Evolutionary conservation across 1,284 basidiomycete genomes (phyloP), one percentile per base, ranked within the genome.

Genomic region (Puccinia hordei): DNA sequence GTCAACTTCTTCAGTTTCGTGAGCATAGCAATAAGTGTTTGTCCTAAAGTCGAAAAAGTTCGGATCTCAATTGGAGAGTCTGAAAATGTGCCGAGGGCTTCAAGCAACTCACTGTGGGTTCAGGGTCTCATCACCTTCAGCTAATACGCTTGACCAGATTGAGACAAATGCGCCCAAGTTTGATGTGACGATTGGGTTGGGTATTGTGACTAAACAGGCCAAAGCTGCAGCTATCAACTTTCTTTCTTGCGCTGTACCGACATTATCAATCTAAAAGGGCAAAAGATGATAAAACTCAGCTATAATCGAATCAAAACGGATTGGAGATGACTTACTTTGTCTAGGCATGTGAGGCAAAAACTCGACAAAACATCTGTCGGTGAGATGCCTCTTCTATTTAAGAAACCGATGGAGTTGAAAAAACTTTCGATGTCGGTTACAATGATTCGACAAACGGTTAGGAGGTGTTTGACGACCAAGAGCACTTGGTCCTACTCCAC

Each of bases 91-190:
- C 22, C 46, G 53, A 57, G 49, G 19, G 3, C 12, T 5, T 57
- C 57, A 15, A 51, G 22, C 12, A 53, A 55, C 74, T 53, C 10
- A 76, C 74, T 41, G 53, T 38, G 41, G 41, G n/a, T 53, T 65
- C 46, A 76, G 49, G n/a, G 66, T 76, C 38, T 76, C 74, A 49
- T 76, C 74, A 53, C 74, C 74, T 55, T 76, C 74, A 15, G 74
- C 74, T 27, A 76, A 30, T 4, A 76, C 74, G 38, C 74, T 63
- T 9, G 59, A 76, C 74, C 74, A 76, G 63, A 65, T 63, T 33
- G 74, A 76, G 35, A 76, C 74, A 49, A 76, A 65, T 24, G 74
- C 59, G 22, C 49, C 74, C 49, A 76, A 51, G 27, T 66, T 63
- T 19, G 74, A 63, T 35, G 66, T 22, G 27, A 76, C 41, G 41